A percentile compares a stretch with the other conserved stretches of the same genome.
phyloP scores from a whole-genome alignment of 805 yeast genomes.

The Candida wancherniae region DNA sequence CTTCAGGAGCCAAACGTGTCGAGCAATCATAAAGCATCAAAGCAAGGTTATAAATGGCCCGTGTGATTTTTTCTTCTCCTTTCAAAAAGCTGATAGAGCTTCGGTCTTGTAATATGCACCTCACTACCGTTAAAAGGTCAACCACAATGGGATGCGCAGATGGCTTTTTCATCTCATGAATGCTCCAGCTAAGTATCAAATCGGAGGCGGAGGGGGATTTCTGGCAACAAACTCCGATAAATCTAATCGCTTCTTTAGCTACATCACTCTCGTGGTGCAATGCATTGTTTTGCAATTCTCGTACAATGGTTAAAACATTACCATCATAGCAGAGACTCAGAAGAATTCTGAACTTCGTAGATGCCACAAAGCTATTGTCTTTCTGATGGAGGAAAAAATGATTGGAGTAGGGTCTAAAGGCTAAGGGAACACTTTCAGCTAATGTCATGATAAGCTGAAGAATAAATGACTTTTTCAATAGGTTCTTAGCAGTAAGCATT shows the following conservation, averaged over 20 bases:
- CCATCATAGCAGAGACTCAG: conserved; percentile 52
- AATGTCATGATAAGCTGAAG: conserved; percentile 40
- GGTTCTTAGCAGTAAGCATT: conserved; percentile 22
- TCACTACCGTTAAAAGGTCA: conserved; percentile 67
- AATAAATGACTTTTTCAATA: conserved; percentile 28
- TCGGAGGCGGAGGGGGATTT: conserved; percentile 44
- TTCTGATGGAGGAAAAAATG: conserved; percentile 54
- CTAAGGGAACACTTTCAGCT: conserved; percentile 8
- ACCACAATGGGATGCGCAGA: conserved; percentile 35
- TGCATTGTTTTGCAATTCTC: conserved; percentile 62
- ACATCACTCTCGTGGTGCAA: conserved; percentile 19
- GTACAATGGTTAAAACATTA: conserved; percentile 48
- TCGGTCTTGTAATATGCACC: conserved; percentile 74
- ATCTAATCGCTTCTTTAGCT: conserved; percentile 49
- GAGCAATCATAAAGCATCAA: conserved; percentile 6
- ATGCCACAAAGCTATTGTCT: conserved; percentile 44
- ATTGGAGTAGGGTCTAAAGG: conserved; percentile 33
- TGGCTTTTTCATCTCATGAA: conserved; percentile 38
- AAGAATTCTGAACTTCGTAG: conserved; percentile 56
- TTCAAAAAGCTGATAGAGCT: no score
- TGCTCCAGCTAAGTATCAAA: conserved; percentile 61
- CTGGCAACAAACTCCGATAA: conserved; percentile 59
- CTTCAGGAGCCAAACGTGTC: conserved; percentile 32
- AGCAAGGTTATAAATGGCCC: conserved; percentile 50
- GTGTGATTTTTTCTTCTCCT: conserved; percentile 36